Evolutionary conservation across 345 rosid species (phyloP), one percentile per base, ranked within the genome.

Genomic region (Adansonia digitata): DNA sequence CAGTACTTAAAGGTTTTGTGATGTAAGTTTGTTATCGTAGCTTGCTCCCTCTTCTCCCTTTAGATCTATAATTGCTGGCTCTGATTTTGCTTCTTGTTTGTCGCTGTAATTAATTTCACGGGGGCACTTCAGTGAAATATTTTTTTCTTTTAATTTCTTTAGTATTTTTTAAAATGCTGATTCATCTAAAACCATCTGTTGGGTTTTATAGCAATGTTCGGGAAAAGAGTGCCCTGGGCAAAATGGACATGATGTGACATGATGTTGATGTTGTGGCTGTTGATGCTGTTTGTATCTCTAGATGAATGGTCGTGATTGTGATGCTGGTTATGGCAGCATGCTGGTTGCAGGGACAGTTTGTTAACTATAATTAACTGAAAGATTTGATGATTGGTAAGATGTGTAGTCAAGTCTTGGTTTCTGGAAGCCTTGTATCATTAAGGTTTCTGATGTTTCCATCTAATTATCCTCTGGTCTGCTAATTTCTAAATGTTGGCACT

Each of bases 261-360:
- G 80, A 74, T 86, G 92, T 85, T 84, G 92, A 77, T 79, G 78
- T 82, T 85, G 87, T 86, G 69, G 94, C 91, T 85, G 94, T 88
- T 85, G 91, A 74, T 91, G 95, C 95, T 89, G 91, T 84, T 76
- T 80, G 77, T 86, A 81, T 78, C 66, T 78, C 77, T 88, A 81
- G 88, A 83, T 81, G 80, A 86, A 75, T 87, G 91, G 72, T 77
- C 84, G 85, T 82, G 91, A 78, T 83, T 84, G 75, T 82, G 84
- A 73, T 81, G 77, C 81, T 76, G 85, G 69, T 61, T 66, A 35
- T 76, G n/a, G 75, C 75, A 68, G 74, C 73, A 73, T 71, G 84
- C 78, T 64, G 85, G 64, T 73, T 82, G 80, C 80, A 51, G 73
- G 57, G 59, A 72, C 63, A 73, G 60, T 60, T 61, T 72, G 31